phyloP scores from a whole-genome alignment of 352 stramenopile genomes.

The Plasmopara muralis region DNA sequence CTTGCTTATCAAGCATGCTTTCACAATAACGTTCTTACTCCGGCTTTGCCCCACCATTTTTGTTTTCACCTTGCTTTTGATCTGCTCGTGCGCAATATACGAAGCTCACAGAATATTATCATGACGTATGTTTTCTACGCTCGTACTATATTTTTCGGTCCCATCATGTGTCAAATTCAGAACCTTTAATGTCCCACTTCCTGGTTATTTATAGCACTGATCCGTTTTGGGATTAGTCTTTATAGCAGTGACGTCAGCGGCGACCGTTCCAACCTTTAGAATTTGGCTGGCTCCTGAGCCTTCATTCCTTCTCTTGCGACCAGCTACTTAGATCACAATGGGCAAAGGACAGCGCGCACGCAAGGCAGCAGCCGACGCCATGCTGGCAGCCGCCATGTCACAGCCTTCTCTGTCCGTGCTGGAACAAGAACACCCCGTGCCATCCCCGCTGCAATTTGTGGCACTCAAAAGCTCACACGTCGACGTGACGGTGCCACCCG shows the following conservation, averaged over 20 bases:
- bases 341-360: constrained; percentile 64
- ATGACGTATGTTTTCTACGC: no score
- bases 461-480: constrained; percentile 8
- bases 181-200: no score
- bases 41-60: no score
- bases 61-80: no score
- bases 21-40: no score
- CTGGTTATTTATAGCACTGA: no score
- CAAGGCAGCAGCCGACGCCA: constrained; percentile 47
- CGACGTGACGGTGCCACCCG: constrained; percentile 12
- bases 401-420: constrained; percentile 31
- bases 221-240: no score
- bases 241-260: not conserved
- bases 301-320: not conserved
- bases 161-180: no score
- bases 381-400: constrained; percentile 30
- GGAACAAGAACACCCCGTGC: constrained; percentile 15
- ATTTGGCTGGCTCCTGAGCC: not conserved
- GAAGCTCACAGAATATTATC: no score
- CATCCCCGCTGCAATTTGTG: constrained; percentile 22
- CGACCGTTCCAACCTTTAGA: not conserved
- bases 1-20: no score
- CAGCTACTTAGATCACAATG: constrained; percentile 27
- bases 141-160: no score
- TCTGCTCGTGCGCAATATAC: no score